Percentiles rank a stretch among this genome's conserved stretches.
Evolutionary conservation across 208 protist genomes (phyloP).

Genomic region (Vickermania ingenoplastis): DNA sequence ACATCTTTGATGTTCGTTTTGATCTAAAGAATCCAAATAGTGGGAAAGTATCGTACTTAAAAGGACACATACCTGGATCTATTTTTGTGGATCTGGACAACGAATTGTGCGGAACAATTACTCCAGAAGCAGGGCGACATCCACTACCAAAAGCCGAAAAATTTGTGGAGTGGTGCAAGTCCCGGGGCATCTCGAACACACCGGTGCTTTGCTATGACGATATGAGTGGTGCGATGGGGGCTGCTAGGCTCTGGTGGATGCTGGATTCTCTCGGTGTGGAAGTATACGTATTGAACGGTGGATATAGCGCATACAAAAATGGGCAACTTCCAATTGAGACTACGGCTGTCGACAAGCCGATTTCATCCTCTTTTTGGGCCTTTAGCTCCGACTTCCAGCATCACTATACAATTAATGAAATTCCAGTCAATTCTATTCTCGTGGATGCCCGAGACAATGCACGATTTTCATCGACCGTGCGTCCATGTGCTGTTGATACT

Average conservation of each 20-base stretch:
- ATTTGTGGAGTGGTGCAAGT: slow-evolving; percentile 61
- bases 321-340: slow-evolving; percentile 31
- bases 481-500: slow-evolving; percentile 36
- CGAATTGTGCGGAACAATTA: slow-evolving; percentile 22
- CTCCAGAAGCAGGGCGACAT: slow-evolving; percentile 34
- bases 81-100: slow-evolving; percentile 44
- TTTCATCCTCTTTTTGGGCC: slow-evolving; percentile 23
- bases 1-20: slow-evolving; percentile 74
- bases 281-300: slow-evolving; percentile 73
- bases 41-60: slow-evolving; percentile 31
- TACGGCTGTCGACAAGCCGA: slow-evolving; percentile 6
- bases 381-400: slow-evolving; percentile 26
- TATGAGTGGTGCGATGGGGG: slow-evolving; percentile 59
- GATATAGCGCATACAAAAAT: slow-evolving; percentile 38
- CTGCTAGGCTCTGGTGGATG: slow-evolving; percentile 85
- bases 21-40: slow-evolving; percentile 30
- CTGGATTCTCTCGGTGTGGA: slow-evolving; percentile 66
- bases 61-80: slow-evolving; percentile 36
- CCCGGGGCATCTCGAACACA: slow-evolving; percentile 19
- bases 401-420: slow-evolving; percentile 22
- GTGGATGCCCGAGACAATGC: slow-evolving; percentile 40
- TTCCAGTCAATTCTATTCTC: slow-evolving; percentile 43
- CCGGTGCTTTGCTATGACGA: slow-evolving; percentile 85
- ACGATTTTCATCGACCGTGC: slow-evolving; percentile 55
- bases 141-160: slow-evolving; percentile 31